Base-by-base conservation (phyloP, 495 filamentous ascomycete genomes). In the Bryoglossum gracile region DNA sequence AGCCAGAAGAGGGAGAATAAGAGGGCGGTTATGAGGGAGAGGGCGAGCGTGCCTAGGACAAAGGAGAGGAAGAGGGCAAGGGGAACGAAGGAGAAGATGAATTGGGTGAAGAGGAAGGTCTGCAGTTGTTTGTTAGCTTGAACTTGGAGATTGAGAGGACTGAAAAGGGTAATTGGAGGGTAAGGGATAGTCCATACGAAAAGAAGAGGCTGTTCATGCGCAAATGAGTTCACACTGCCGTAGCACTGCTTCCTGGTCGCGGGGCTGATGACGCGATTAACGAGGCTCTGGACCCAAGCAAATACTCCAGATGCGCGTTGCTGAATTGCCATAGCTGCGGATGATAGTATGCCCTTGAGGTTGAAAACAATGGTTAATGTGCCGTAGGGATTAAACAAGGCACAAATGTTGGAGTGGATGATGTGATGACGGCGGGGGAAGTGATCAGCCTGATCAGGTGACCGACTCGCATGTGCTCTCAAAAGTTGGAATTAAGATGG, bases 1-100 rank as follows among this genome's bases (percentile, higher is more conserved):
- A 75, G 69, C 68, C 76, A 80, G 63, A 81, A 76, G 43, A 79
- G 68, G 6, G 73, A 74, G 66, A 85, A 82, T 50, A 81, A 44
- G 5, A 86, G 45, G 35, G 75, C 75, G 33, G 66, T 69, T 54
- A 76, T 52, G 30, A 80, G 43, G 21, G 76, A 69, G 62, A 83
- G 71, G 56, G 75, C 51, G 59, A 79, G 56, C 37, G 76, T 68
- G 50, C 71, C 71, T 30, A 76, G 51, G 51, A 68, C 63, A 67
- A 84, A 83, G 54, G 73, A 57, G 44, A 72, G 21, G 69, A 87
- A 87, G 34, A 87, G 63, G 24, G 74, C 59, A 44, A 86, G 25
- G 10, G 59, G 59, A 9, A 43, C 44, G 28, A 43, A 42, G 36
- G 50, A 53, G 46, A 59, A 37, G 48, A 59, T 17, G 39, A 56